Percentiles rank a stretch among this genome's conserved stretches.
Conservation (phyloP, 2,329 filamentous ascomycete species). For the Juglanconis oblonga region DNA sequence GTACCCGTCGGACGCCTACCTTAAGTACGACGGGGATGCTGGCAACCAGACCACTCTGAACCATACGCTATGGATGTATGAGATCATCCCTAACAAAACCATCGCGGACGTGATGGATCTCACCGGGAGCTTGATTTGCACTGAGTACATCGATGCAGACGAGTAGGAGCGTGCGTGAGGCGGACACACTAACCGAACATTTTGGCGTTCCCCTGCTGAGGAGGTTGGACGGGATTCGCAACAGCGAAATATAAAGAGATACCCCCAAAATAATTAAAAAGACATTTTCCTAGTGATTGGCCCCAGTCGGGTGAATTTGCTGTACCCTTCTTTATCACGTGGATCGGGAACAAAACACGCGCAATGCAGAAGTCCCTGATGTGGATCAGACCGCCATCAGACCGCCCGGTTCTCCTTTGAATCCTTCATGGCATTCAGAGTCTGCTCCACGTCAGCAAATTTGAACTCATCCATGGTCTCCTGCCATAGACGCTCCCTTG, state of each 20-base stretch:
- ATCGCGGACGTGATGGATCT: slow-evolving; percentile 11
- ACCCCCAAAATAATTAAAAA: too few relatives aligned
- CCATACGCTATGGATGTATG: slow-evolving; percentile 10
- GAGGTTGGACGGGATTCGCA: too few relatives aligned
- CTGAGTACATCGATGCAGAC: slow-evolving; percentile 1
- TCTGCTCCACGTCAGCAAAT: background rate
- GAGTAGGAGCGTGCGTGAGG: too few relatives aligned
- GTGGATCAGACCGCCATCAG: too few relatives aligned
- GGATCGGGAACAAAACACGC: too few relatives aligned
- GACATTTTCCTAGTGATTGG: too few relatives aligned
- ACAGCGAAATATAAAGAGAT: too few relatives aligned
- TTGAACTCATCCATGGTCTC: slow-evolving; percentile 1
- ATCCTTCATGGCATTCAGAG: background rate
- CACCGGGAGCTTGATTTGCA: slow-evolving; percentile 5
- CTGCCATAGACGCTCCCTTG: background rate
- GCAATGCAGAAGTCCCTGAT: too few relatives aligned
- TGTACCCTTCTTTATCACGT: too few relatives aligned
- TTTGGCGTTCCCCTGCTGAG: too few relatives aligned
- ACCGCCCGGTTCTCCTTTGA: background rate
- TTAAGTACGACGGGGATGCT: background rate
- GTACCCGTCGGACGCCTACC: background rate
- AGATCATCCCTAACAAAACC: slow-evolving; percentile 5
- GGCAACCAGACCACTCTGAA: background rate
- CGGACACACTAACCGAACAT: too few relatives aligned
- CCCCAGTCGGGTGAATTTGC: too few relatives aligned